Base-by-base conservation (phyloP, 495 filamentous ascomycete genomes). In the Melanomma pulvis-pyrius region DNA sequence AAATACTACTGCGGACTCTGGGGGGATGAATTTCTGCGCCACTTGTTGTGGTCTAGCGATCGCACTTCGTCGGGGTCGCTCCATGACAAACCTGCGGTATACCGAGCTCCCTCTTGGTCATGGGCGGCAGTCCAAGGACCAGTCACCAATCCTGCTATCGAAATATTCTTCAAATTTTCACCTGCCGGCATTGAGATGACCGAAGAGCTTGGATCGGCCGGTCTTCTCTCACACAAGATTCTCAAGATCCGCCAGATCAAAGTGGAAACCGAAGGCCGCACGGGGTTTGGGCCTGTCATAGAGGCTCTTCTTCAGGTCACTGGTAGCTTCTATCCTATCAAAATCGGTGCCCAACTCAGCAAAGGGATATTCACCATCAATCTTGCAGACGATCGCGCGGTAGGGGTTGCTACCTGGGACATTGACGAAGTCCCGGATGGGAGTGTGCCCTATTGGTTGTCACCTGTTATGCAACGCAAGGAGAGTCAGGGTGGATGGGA, bases 181-280 rank as follows among this genome's bases (percentile, higher is more conserved):
- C 48, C 12, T 12, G 22, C 48, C 22, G 48, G 48, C 2, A 50
- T 50, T 28, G 48, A 24, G 7, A 50, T 50, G 48, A 50, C 48
- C 21, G 48, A 50, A 50, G 48, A 50, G 7, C 48, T 50, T 50
- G 48, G 48, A 25, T 50, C 48, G 4, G 48, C 22, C 19, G 48
- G 48, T 15, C 48, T 50, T 8, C 48, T 50, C 19, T 50, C 48
- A 9, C 48, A 50, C 22, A 24, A 50, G 25, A 50, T 50, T 25
- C 48, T 50, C 21, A 24, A 50, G 48, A 17, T 50, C 5, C 48
- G 48, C 48, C 48, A 26, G 48, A 19, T 50, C 48, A 50, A 26
- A 28, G 48, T 28, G 2, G 48, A 50, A 6, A 28, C 25, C 2
- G 48, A 50, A 28, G 19, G 48, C 19, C 19, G 12, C 8, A 25